These are phyloP conservation scores for Alternaria metachromatica DNA, from an alignment of 2,329 filamentous ascomycete genomes.

Conservation along the genomic window DNA sequence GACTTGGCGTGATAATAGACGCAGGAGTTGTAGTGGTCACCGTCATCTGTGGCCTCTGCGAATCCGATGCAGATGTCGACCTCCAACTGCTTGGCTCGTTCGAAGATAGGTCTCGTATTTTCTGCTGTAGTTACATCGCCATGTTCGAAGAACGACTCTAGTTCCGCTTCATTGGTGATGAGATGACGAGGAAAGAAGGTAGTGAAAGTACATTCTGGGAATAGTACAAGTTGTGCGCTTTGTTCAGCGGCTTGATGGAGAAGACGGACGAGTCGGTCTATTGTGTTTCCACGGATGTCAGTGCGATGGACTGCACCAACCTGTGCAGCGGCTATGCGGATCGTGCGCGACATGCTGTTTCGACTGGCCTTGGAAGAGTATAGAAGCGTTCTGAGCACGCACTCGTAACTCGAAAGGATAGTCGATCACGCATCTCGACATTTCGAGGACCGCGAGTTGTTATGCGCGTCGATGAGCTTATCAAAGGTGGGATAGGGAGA, in stretches of 20 bases:
- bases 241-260: constrained; percentile 54
- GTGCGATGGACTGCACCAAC: constrained; percentile 56
- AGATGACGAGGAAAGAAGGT: constrained; percentile 63
- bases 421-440: background rate
- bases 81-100: constrained; percentile 53
- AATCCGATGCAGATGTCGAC: constrained; percentile 62
- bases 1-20: constrained; percentile 28
- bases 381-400: background rate
- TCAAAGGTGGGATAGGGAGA: background rate
- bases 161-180: constrained; percentile 52
- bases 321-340: constrained; percentile 60
- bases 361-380: background rate
- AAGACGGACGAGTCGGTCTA: constrained; percentile 57
- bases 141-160: constrained; percentile 59
- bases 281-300: constrained; percentile 48
- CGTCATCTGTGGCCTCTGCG: constrained; percentile 55
- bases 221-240: constrained; percentile 58
- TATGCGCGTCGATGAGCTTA: background rate
- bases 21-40: constrained; percentile 35
- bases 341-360: constrained; percentile 43
- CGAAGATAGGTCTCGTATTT: constrained; percentile 56
- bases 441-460: background rate
- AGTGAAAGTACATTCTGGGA: constrained; percentile 61
- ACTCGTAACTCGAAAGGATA: background rate
- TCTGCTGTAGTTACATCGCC: constrained; percentile 50